Percentiles rank a stretch among this genome's conserved stretches.
These are phyloP conservation scores for Acanthamoeba lenticulata DNA, from an alignment of 208 protist species.

Conservation along the genomic window DNA sequence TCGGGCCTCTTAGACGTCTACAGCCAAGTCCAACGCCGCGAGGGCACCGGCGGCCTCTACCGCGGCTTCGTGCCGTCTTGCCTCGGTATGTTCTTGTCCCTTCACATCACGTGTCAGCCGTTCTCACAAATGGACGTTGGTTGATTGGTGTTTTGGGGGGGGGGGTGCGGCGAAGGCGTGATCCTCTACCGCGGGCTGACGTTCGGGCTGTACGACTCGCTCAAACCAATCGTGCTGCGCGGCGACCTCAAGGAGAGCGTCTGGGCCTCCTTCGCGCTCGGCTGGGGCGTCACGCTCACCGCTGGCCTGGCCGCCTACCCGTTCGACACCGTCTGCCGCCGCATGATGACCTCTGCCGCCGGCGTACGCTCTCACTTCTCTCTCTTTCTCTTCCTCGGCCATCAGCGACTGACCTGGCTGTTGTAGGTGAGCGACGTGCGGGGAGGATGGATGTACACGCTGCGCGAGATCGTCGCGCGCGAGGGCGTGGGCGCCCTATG, in stretches of 20 bases:
- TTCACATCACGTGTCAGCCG: too few species aligned
- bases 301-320: conserved; percentile 92
- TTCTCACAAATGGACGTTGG: too few species aligned
- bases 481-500: conserved; percentile 90
- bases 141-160: too few species aligned
- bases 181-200: conserved; percentile 96
- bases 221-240: conserved; percentile 68
- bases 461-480: conserved; percentile 81
- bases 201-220: conserved; percentile 96
- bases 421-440: background rate
- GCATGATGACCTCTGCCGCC: conserved; percentile 91
- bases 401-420: background rate
- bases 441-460: background rate
- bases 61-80: conserved; percentile 90
- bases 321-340: conserved; percentile 97
- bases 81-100: conserved; percentile 88
- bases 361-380: too few species aligned
- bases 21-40: conserved; percentile 95
- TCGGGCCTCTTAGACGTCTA: conserved; percentile 89
- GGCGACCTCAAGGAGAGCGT: background rate
- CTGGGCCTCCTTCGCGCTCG: background rate
- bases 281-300: conserved; percentile 78
- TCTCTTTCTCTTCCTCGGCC: too few species aligned
- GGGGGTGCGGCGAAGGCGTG: conserved; percentile 95
- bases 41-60: conserved; percentile 80